phyloP scores from a whole-genome alignment of 192 early-diverging fungal genomes.

The Geosiphon pyriformis region DNA sequence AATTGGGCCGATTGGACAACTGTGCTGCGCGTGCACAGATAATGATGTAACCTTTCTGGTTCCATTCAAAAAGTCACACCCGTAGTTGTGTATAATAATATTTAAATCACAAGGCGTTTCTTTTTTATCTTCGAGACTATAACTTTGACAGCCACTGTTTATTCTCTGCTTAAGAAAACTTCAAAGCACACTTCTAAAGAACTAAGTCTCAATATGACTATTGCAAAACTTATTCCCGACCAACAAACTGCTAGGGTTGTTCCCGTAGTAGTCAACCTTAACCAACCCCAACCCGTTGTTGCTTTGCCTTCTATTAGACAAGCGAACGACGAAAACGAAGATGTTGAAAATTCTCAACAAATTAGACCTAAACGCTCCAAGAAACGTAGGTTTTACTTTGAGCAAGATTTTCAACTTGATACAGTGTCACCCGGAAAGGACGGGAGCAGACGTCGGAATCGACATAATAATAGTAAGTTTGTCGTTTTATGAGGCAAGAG shows the following conservation, averaged over 20 bases:
- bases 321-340: background rate
- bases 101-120: too few species aligned
- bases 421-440: slow-evolving; percentile 42
- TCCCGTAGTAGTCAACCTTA: background rate
- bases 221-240: background rate
- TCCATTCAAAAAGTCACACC: too few species aligned
- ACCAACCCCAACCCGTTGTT: background rate
- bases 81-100: too few species aligned
- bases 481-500: background rate
- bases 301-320: too few species aligned
- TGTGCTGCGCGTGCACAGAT: too few species aligned
- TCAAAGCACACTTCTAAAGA: too few species aligned
- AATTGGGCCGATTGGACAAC: too few species aligned
- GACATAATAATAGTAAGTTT: slow-evolving; percentile 52
- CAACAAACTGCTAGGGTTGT: background rate
- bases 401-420: slow-evolving; percentile 36
- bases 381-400: slow-evolving; percentile 30
- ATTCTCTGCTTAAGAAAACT: too few species aligned
- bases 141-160: too few species aligned
- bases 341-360: background rate
- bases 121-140: too few species aligned
- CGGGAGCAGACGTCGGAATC: slow-evolving; percentile 41
- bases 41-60: too few species aligned
- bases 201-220: too few species aligned
- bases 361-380: slow-evolving; percentile 10